Percentiles rank a stretch among this genome's conserved stretches.
These are phyloP conservation scores for Aspergillus eucalypticola DNA, from an alignment of 2,329 filamentous ascomycete species.

Conservation along the genomic window DNA sequence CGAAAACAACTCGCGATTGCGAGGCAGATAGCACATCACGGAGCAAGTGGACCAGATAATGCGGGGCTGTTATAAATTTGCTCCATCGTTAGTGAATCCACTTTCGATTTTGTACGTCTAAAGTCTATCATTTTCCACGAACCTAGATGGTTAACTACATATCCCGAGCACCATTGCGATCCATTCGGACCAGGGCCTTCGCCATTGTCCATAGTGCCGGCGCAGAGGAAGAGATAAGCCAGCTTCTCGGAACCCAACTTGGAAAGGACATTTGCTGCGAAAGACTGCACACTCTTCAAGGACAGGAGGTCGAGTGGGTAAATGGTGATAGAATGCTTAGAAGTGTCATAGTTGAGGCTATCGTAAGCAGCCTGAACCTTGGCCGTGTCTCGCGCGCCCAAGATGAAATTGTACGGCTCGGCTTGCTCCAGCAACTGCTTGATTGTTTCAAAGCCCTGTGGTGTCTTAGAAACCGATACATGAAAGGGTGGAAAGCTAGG, in stretches of 20 bases:
- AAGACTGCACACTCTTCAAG: conserved; percentile 25
- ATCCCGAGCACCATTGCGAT: conserved; percentile 27
- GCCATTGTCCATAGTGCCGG: conserved; percentile 19
- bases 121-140: conserved; percentile 1
- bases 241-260: conserved; percentile 20
- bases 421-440: conserved; percentile 26
- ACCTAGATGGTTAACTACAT: conserved; percentile 28
- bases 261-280: conserved; percentile 20
- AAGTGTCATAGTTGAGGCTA: conserved; percentile 20
- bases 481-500: not conserved
- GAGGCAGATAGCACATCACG: conserved; percentile 20
- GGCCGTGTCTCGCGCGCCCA: conserved; percentile 23
- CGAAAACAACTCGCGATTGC: conserved; percentile 24
- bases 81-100: not conserved
- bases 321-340: conserved; percentile 22
- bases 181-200: conserved; percentile 24
- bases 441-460: conserved; percentile 29
- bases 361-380: conserved; percentile 16
- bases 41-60: not conserved
- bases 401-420: conserved; percentile 26
- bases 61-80: not conserved
- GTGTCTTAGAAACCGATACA: not conserved
- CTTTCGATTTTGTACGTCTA: not conserved
- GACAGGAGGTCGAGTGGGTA: conserved; percentile 24
- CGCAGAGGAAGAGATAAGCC: conserved; percentile 23